These are phyloP conservation scores for Groenewaldozyma salmanticensis DNA, from an alignment of 805 yeast genomes.

Conservation along the genomic window DNA sequence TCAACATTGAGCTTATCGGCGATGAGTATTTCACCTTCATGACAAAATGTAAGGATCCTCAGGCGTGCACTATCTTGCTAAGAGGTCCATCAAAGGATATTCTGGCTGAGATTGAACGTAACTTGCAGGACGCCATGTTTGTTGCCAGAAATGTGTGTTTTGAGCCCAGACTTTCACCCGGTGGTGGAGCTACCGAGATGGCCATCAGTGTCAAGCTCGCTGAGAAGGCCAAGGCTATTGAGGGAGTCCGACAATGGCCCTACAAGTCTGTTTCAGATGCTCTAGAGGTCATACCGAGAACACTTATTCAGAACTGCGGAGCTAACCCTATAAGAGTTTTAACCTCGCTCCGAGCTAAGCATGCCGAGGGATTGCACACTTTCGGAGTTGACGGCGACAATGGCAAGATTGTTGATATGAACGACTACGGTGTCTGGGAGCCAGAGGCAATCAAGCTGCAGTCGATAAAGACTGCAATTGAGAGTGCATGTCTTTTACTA, in stretches of 20 bases:
- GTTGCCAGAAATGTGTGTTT: slow-evolving; percentile 91
- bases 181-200: slow-evolving; percentile 99
- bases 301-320: slow-evolving; percentile 95
- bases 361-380: slow-evolving; percentile 78
- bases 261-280: slow-evolving; percentile 99
- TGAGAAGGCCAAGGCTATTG: slow-evolving; percentile 83
- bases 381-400: slow-evolving; percentile 92
- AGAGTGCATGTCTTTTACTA: slow-evolving; percentile 86
- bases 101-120: slow-evolving; percentile 90
- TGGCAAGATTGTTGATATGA: slow-evolving; percentile 94
- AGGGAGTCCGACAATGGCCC: slow-evolving; percentile 97
- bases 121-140: slow-evolving; percentile 97
- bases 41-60: slow-evolving; percentile 71
- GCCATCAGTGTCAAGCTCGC: slow-evolving; percentile 83
- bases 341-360: slow-evolving; percentile 90
- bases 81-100: slow-evolving; percentile 98
- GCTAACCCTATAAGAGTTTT: slow-evolving; percentile 87
- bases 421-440: slow-evolving; percentile 95
- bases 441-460: slow-evolving; percentile 98
- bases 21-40: slow-evolving; percentile 92
- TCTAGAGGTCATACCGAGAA: slow-evolving; percentile 96
- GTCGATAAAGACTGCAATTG: slow-evolving; percentile 94
- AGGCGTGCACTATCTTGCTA: slow-evolving; percentile 85
- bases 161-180: slow-evolving; percentile 92
- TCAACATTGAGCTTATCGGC: slow-evolving; percentile 90